Conservation (phyloP, 2,329 filamentous ascomycete genomes). For the Cordyceps fumosorosea region DNA sequence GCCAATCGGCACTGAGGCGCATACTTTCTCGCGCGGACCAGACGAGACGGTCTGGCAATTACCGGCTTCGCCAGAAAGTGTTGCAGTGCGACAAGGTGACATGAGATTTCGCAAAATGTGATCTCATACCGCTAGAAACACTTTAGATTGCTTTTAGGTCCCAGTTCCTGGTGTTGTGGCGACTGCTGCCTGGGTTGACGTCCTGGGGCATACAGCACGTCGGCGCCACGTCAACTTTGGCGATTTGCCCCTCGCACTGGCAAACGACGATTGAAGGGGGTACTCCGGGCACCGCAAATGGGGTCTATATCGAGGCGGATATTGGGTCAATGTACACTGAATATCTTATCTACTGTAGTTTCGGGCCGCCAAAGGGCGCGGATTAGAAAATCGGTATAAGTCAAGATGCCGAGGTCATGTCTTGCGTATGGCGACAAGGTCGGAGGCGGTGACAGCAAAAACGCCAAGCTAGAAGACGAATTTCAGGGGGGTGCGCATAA, state of each 20-base stretch:
- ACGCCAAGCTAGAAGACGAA: not conserved
- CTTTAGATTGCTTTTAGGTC: rapidly evolving
- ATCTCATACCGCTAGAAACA: not conserved
- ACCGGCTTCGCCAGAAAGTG: not conserved
- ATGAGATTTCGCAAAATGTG: not conserved
- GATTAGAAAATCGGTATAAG: constrained; percentile 7
- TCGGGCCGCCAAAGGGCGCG: not conserved
- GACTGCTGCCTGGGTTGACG: not conserved
- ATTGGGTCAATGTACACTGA: not conserved
- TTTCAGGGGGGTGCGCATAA: not conserved
- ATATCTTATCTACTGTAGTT: not conserved
- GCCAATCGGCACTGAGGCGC: not conserved
- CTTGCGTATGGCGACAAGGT: not conserved
- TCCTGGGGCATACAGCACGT: not conserved
- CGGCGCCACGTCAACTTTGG: constrained; percentile 1
- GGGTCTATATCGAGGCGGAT: not conserved
- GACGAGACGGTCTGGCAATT: not conserved
- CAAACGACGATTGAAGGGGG: not conserved
- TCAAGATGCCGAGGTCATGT: constrained; percentile 2
- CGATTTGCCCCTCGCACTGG: constrained; percentile 1
- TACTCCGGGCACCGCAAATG: not conserved
- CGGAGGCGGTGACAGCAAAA: not conserved
- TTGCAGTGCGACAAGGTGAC: not conserved
- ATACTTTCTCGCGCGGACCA: not conserved
- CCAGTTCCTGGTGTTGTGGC: not conserved